Evolutionary conservation across 495 filamentous ascomycete genomes (phyloP), one percentile per base, ranked within the genome.

Genomic region (Hypomontagnella submonticulosa): DNA sequence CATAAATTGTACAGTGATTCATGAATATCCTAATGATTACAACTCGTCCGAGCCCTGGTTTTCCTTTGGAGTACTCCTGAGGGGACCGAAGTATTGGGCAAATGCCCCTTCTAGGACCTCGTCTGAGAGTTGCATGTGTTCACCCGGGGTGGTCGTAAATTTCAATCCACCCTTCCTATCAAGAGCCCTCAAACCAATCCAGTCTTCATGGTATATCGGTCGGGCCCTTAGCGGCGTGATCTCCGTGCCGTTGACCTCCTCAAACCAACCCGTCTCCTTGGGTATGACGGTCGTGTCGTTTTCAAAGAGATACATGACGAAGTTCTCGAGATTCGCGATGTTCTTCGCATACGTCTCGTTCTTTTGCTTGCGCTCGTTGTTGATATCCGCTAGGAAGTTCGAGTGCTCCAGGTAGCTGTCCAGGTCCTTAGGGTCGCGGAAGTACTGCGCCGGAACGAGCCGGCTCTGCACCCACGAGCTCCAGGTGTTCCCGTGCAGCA

Each of bases 341-440:
- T 92, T 89, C 69, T 83, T 75, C 74, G 83, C 88, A 75, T 98
- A 98, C 6, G 77, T 83, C 41, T 72, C 66, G 65, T 93, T 97
- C 83, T 94, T 97, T 52, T 71, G 19, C 36, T 53, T 63, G 2
- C 96, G 83, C 84, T 98, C 95, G 72, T 97, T 97, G 77, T 99
- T 99, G 76, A 98, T 88, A 75, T 98, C 94, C n/a, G 94, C 95
- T n/a, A 99, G 81, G 75, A 94, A 97, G 71, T 93, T 96, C 72
- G 91, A 95, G 73, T 88, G 63, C 69, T 90, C 88, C 13, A 97
- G 82, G 73, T 97, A 99, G 32, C 76, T 71, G 4, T 89, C 88
- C 55, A 91, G 75, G 62, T 92, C 84, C 1, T 76, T 79, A 0
- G 89, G 87, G 67, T 95, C 86, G 19, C 94, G 88, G 80, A 89